Evolutionary conservation across 176 grass and related monocot genomes (phyloP), one percentile per base, ranked within the genome.

Genomic region (Cocos nucifera): DNA sequence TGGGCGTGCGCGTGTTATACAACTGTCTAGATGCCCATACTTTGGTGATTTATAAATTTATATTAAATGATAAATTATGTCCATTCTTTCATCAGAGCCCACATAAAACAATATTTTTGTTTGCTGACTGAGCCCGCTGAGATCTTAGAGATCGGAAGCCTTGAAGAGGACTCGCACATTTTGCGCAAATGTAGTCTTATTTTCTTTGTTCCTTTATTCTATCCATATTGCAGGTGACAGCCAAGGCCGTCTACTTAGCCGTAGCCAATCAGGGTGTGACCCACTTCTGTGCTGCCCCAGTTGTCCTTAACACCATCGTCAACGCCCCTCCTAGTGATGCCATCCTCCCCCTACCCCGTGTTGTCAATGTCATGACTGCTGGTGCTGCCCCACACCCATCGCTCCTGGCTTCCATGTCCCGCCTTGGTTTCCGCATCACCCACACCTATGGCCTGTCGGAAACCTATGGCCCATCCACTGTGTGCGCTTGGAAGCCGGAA

Each of bases 401-500:
- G 4, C 57, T 81, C 18, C 55, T 81, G n/a, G 27, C 51, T 10
- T 25, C 49, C 23, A 81, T 81, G 65, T 28, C 59, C 17, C 29
- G 63, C 14, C 64, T 81, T 5, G 72, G 78, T 12, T 81, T 81
- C 64, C 72, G 23, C 8, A 35, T 81, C 19, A 75, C 58, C 19
- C 78, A 81, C 67, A 50, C 65, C 12, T 81, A 81, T 59, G 78
- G 78, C 15, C 72, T 81, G 3, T 63, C 78, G 0, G 78, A 81
- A 58, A 75, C 78, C 12, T 75, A 62, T 17, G 78, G 78, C 22
- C 65, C 78, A 0, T 51, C 22, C 18, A 62, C 59, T 0, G 26
- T 69, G 14, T 81, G 78, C 14, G 19, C 57, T 1, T 75, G 78
- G 78, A 74, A 69, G 68, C 71, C 72, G 1, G 78, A 74, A 50